phyloP scores from a whole-genome alignment of 306 rosid species.

The Sphenostylis stenocarpa region DNA sequence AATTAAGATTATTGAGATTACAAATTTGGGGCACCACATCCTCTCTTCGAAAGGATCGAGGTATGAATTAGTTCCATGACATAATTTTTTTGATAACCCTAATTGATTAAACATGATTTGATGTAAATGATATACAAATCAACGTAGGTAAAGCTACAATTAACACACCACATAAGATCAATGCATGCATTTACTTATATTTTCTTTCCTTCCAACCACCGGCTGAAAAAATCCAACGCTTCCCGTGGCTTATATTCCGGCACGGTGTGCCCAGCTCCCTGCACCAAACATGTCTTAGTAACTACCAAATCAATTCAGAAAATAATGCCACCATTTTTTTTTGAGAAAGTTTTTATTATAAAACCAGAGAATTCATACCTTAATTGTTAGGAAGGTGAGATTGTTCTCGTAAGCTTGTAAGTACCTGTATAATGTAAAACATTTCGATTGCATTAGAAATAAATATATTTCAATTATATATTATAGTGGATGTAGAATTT shows the following conservation, averaged over 20 bases:
- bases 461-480: too few relatives aligned
- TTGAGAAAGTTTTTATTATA: too few relatives aligned
- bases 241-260: constrained; percentile 76
- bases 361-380: too few relatives aligned
- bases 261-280: constrained; percentile 84
- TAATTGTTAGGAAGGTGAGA: constrained; percentile 40
- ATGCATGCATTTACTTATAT: constrained; percentile 19
- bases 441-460: constrained; percentile 3
- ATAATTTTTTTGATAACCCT: background rate
- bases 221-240: constrained; percentile 65
- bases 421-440: constrained; percentile 22
- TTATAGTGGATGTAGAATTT: too few relatives aligned
- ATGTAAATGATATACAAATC: constrained; percentile 9
- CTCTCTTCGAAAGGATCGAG: constrained; percentile 4
- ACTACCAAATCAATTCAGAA: too few relatives aligned
- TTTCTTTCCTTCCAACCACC: constrained; percentile 52
- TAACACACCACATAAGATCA: background rate
- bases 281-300: background rate
- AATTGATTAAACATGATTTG: background rate
- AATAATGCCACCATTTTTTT: too few relatives aligned
- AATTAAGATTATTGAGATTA: too few relatives aligned
- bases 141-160: background rate
- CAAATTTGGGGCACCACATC: background rate
- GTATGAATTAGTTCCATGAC: background rate
- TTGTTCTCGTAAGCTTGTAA: constrained; percentile 37